Base-by-base conservation (phyloP, 2,329 filamentous ascomycete genomes). In the Curvularia verruculosa region DNA sequence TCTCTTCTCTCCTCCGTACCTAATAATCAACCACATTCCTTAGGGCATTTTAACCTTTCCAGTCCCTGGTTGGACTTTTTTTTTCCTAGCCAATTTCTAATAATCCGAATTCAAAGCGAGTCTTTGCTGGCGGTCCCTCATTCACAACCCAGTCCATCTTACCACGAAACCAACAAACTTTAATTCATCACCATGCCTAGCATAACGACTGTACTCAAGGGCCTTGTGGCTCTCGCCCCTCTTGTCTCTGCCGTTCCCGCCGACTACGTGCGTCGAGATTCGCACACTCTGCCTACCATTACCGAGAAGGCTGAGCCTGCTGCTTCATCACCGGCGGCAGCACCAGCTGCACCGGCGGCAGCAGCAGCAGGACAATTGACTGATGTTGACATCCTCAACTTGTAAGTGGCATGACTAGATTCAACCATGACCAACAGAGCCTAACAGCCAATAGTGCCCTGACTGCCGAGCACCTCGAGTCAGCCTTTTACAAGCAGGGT, bases 381-480 rank as follows among this genome's bases (percentile, higher is more conserved):
- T 28, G 82, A 84, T 73, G 68, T 80, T 37, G 81, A 83, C 68
- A 82, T 84, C 60, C 77, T 84, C 44, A 79, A 83, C 76, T 84
- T 83, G 82, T 84, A 73, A 69, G 81, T 72, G 19, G 7, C 10
- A 44, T 4, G n/a, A 1, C 9, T 15, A 18, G 23, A 18, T 6
- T n/a, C 8, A 9, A 64, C 69, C 70, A 19, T 41, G 46, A 59
- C 19, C 37, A 65, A 62, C 49, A 66, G 21, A 28, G 26, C 28
- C 73, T 76, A 67, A 77, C 78, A 74, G 43, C n/a, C 5, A 31
- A n/a, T 52, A 12, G 86, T 71, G 89, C 89, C 60, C 80, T 91
- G 54, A 91, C 89, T 5, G 82, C 91, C 44, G 89, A 92, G 77
- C 87, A 89, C 77, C 87, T 92, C 68, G 89, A 92, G 78, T 82